Evolutionary conservation across 176 grass and related monocot genomes (phyloP), one percentile per base, ranked within the genome.

Genomic region (Elymus sibiricus): DNA sequence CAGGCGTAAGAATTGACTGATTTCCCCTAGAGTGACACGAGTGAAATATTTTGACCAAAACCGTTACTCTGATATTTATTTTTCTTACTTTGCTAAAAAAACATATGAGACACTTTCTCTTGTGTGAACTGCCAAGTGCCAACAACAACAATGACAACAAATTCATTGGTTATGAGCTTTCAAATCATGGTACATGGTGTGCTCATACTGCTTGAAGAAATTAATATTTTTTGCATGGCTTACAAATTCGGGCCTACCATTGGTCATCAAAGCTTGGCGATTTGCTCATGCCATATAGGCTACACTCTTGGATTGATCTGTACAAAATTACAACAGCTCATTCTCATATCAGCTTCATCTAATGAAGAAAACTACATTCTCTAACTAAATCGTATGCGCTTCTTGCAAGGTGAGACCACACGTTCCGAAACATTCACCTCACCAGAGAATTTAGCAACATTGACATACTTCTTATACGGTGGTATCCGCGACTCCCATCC

Each of bases 401-500:
- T 74, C 42, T 74, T 28, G 40, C 29, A 51, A 59, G 58, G 19
- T 22, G 44, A 32, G 7, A 10, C 6, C 43, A 9, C 64, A 67
- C 17, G 9, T 25, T 85, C 17, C 4, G 17, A 24, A 10, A n/a
- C n/a, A 3, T 31, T 64, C 17, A 56, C 21, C 29, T 79, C 76
- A 56, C 32, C 43, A 51, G 47, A 51, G 25, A 1, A 59, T 29
- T 27, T 51, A 44, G 76, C 68, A 67, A 67, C 14, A 28, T 60
- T 22, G 12, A 46, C 44, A 67, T 76, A 60, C 59, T 62, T 58
- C 32, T 21, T 85, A 7, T 85, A 85, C 0, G 77, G 76, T 1
- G 68, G 59, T 80, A 89, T 74, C 77, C 68, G 43, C 0, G 82
- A 85, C 65, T 89, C 87, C 82, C 76, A 80, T 0, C 76, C 10